phyloP scores from a whole-genome alignment of 345 rosid genomes.

The Brassica napus region Da-Ae NC_063446.1:21895001-21895500 shows the following conservation, averaged over 20 bases:
- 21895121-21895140: constrained; percentile 80
- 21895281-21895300: constrained; percentile 40
- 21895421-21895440: constrained; percentile 9
- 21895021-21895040: constrained; percentile 61
- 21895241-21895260: neutral
- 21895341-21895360: constrained; percentile 62
- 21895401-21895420: constrained; percentile 49
- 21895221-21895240: neutral
- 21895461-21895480: neutral
- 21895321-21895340: constrained; percentile 38
- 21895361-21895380: constrained; percentile 23
- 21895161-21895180: constrained; percentile 48
- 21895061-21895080: constrained; percentile 57
- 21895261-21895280: constrained; percentile 59
- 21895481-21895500: neutral
- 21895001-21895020: constrained; percentile 85
- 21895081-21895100: constrained; percentile 86
- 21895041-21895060: constrained; percentile 69
- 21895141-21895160: constrained; percentile 88
- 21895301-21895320: neutral
- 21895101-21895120: constrained; percentile 67
- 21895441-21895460: no score
- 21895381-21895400: constrained; percentile 58
- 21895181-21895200: constrained; percentile 2
- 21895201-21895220: neutral